Evolutionary conservation across 139 green algal genomes (phyloP).

Genomic region (Chlorella sp.): DNA sequence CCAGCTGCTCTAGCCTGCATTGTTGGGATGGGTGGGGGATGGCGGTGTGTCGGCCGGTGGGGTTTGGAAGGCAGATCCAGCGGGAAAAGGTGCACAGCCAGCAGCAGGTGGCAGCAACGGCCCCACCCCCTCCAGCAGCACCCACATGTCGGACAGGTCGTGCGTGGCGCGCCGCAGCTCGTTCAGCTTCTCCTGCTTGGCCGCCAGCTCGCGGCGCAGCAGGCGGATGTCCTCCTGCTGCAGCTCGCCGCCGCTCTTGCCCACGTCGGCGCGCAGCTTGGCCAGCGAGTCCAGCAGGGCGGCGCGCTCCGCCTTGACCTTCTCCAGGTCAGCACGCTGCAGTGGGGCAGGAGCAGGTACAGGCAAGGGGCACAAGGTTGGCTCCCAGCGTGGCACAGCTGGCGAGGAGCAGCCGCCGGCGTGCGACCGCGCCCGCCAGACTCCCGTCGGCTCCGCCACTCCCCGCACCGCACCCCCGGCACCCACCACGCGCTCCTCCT

Average conservation of each 20-base stretch:
- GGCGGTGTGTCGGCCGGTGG: no score
- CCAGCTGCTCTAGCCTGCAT: conserved; percentile 41
- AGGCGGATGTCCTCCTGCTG: conserved; percentile 82
- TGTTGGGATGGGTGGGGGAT: background rate
- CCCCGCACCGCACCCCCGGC: background rate
- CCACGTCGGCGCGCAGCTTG: conserved; percentile 58
- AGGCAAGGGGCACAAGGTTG: background rate
- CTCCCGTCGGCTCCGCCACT: background rate
- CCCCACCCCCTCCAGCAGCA: background rate
- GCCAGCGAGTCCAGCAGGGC: conserved; percentile 79
- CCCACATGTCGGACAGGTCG: conserved; percentile 39
- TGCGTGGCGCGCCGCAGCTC: conserved; percentile 68
- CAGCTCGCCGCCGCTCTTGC: conserved; percentile 80
- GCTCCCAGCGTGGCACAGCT: no score
- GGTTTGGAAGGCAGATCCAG: no score
- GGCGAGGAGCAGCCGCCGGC: no score
- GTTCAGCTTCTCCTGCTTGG: conserved; percentile 88
- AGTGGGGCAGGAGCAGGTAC: background rate
- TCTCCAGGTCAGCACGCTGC: conserved; percentile 44
- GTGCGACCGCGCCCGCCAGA: background rate
- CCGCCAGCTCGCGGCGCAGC: conserved; percentile 77
- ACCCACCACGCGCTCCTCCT: conserved; percentile 76
- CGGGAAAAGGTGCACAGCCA: no score
- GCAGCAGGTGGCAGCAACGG: no score
- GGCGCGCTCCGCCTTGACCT: conserved; percentile 50